A percentile compares a stretch with the other conserved stretches of the same genome.
Evolutionary conservation across 129 eudicot species (phyloP).

Genomic region (Escallonia rubra): DNA sequence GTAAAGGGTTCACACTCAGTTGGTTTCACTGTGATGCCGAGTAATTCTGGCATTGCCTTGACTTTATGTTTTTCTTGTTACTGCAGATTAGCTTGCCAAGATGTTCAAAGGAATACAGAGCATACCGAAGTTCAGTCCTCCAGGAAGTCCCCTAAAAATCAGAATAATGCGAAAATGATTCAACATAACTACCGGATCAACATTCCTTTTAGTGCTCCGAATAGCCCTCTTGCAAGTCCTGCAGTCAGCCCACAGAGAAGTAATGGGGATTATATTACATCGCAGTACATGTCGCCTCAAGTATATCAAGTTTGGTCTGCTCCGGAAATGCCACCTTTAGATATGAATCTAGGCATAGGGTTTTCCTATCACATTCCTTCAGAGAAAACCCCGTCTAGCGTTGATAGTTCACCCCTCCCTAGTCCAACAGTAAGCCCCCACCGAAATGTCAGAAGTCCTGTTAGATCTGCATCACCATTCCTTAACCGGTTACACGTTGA

Average conservation of each 20-base stretch:
- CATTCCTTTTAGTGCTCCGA: constrained; percentile 45
- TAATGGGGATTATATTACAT: constrained; percentile 15
- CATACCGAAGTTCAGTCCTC: constrained; percentile 29
- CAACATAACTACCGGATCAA: constrained; percentile 18
- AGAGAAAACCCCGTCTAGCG: constrained; percentile 24
- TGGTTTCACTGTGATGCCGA: neutral
- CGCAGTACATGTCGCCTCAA: constrained; percentile 27
- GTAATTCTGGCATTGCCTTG: neutral
- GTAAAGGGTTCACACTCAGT: neutral
- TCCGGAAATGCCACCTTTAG: constrained; percentile 42
- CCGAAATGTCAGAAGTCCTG: constrained; percentile 17
- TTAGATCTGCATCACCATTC: constrained; percentile 44
- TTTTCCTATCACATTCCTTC: constrained; percentile 8
- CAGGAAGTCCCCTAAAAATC: constrained; percentile 16
- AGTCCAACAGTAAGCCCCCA: constrained; percentile 27
- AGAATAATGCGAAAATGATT: constrained; percentile 8
- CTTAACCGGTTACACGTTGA: constrained; percentile 23
- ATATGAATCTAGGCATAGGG: constrained; percentile 21
- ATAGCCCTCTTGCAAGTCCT: constrained; percentile 41
- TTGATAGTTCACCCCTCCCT: constrained; percentile 34
- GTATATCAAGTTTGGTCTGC: constrained; percentile 52
- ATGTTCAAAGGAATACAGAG: constrained; percentile 25
- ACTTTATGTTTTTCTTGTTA: constrained; percentile 2
- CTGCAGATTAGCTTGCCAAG: constrained; percentile 30
- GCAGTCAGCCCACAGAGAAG: constrained; percentile 22